Conservation (phyloP, 257 asterid genomes). For the Primulina tabacum region DNA sequence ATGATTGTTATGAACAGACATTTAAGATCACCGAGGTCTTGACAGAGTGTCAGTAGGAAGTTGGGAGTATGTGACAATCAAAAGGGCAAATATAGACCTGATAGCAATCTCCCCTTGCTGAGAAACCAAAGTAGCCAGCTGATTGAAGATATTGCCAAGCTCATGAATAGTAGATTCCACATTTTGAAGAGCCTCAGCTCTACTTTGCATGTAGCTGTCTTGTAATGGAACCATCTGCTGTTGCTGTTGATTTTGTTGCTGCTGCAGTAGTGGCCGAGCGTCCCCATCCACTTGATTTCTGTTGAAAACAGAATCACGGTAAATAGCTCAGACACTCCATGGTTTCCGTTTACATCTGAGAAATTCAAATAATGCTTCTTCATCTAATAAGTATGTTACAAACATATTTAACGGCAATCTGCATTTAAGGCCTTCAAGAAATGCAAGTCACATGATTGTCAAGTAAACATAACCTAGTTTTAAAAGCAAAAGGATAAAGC, state of each 20-base stretch:
- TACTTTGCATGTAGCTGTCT: conserved; percentile 77
- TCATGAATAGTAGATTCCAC: conserved; percentile 72
- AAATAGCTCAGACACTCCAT: not conserved
- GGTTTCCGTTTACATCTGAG: conserved; percentile 4
- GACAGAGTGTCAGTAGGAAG: not conserved
- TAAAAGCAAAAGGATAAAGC: conserved; percentile 3
- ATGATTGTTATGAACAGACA: not conserved
- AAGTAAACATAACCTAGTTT: conserved; percentile 2
- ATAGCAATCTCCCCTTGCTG: conserved; percentile 77
- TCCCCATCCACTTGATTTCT: conserved; percentile 55
- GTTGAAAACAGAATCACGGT: conserved; percentile 17
- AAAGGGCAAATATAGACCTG: conserved; percentile 37
- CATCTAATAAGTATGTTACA: not conserved
- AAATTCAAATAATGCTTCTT: not conserved
- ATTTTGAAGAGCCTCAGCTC: conserved; percentile 75
- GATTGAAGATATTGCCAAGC: conserved; percentile 70
- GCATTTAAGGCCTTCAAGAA: conserved; percentile 5
- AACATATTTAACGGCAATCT: conserved; percentile 8
- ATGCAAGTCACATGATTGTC: conserved; percentile 4
- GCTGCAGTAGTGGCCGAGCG: conserved; percentile 64
- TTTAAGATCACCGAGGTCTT: not conserved
- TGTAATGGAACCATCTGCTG: conserved; percentile 70
- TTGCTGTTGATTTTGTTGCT: conserved; percentile 59
- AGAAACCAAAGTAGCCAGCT: conserved; percentile 72
- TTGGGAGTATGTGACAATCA: not conserved